Evolutionary conservation across 257 asterid genomes (phyloP), one percentile per base, ranked within the genome.

Genomic region (Fraxinus excelsior): DNA sequence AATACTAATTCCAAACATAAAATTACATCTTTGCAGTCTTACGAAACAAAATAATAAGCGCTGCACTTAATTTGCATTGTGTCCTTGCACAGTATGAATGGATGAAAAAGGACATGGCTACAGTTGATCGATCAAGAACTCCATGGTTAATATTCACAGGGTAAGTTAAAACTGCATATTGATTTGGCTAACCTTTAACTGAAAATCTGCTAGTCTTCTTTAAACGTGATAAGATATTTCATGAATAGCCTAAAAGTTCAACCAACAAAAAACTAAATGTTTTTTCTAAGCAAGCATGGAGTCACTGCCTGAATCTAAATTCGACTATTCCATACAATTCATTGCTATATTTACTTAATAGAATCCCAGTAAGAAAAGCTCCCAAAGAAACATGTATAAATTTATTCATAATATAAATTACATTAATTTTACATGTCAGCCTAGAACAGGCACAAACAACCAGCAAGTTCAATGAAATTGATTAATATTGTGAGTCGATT

Each of bases 81-180:
- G 58, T 46, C 7, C 58, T 46, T 46, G 19, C 65, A 44, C 62
- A 92, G 98, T 88, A 92, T 80, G 76, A 80, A 9, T 94, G 98
- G 97, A 92, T 94, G 97, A 84, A 71, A 2, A 76, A 79, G 21
- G 97, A 94, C 85, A 89, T 94, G 97, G 89, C 88, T 67, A 71
- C 87, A 9, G 91, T 92, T 16, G 74, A 90, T 68, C 85, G 98
- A 84, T 80, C 83, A 66, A 86, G 78, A 86, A 94, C 98, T 11
- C 98, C 97, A 51, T 94, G 97, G 98, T 62, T 94, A 78, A 75
- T 90, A 67, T 94, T 94, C 82, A 72, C 81, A 6, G 98, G 97
- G 98, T 94, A 84, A 82, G 85, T 67, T 46, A 3, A 3, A 16
- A 46, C 14, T 16, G 21, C 56, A 14, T 46, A 3, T 46, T n/a